Percentiles rank a stretch among this genome's conserved stretches.
Conservation (phyloP, 768 basidiomycete genomes). For the Sporobolomyces roseus region DNA sequence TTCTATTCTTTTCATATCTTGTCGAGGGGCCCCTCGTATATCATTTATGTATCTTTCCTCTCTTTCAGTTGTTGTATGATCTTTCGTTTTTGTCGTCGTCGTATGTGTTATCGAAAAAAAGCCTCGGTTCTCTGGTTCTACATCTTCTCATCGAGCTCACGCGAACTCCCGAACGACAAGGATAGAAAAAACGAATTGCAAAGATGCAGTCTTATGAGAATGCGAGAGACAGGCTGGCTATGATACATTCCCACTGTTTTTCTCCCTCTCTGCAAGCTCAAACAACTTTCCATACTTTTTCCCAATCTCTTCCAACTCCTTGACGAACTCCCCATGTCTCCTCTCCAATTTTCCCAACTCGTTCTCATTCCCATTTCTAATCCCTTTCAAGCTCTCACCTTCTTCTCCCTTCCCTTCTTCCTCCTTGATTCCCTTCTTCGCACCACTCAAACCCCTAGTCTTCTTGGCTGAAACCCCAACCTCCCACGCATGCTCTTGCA, state of each 20-base stretch:
- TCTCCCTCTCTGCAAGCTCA: slow-evolving; percentile 13
- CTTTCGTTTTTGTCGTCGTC: no score
- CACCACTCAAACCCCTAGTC: not conserved
- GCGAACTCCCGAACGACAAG: no score
- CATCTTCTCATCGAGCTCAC: not conserved
- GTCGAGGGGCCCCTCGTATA: no score
- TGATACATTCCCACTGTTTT: no score
- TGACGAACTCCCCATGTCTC: slow-evolving; percentile 24
- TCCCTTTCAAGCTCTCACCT: not conserved
- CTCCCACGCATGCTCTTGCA: slow-evolving; percentile 41
- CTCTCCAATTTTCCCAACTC: slow-evolving; percentile 9
- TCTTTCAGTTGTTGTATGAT: no score
- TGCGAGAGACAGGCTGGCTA: no score
- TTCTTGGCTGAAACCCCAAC: slow-evolving; percentile 28
- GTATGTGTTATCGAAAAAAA: no score
- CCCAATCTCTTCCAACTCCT: slow-evolving; percentile 19
- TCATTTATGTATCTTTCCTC: no score
- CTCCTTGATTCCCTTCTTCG: not conserved
- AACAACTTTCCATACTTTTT: slow-evolving; percentile 21
- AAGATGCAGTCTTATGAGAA: no score
- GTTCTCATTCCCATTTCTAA: not conserved
- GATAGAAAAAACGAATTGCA: no score
- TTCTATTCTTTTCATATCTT: no score
- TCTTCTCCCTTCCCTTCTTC: not conserved
- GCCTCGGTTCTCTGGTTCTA: no score